These are phyloP conservation scores for Jacaranda copaia DNA, from an alignment of 257 asterid genomes.

Conservation along the genomic window DNA sequence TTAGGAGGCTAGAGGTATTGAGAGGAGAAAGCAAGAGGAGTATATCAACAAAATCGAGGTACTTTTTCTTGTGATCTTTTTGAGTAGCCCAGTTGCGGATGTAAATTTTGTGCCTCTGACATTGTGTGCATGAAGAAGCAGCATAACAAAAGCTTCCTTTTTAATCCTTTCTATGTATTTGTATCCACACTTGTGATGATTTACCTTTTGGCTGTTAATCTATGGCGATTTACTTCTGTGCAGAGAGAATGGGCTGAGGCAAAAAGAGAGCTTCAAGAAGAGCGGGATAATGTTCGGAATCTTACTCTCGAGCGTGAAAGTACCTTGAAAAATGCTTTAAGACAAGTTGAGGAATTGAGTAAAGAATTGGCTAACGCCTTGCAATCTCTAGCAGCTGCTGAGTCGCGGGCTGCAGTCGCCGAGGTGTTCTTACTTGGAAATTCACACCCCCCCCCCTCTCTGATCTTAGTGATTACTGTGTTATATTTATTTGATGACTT, in stretches of 20 bases:
- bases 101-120: slow-evolving; percentile 5
- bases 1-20: slow-evolving; percentile 83
- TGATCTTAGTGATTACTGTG: slow-evolving; percentile 3
- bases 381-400: slow-evolving; percentile 76
- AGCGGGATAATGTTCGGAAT: slow-evolving; percentile 75
- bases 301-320: slow-evolving; percentile 71
- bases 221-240: slow-evolving; percentile 28
- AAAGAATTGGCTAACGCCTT: slow-evolving; percentile 68
- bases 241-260: slow-evolving; percentile 98
- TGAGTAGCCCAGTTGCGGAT: slow-evolving; percentile 21
- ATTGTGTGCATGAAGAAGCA: background rate
- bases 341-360: slow-evolving; percentile 69
- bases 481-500: slow-evolving; percentile 14
- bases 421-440: slow-evolving; percentile 54
- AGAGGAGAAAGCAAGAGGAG: slow-evolving; percentile 78
- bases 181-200: slow-evolving; percentile 8
- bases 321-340: slow-evolving; percentile 59
- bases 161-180: slow-evolving; percentile 3
- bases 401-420: slow-evolving; percentile 86
- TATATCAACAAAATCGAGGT: slow-evolving; percentile 81
- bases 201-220: slow-evolving; percentile 25
- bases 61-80: slow-evolving; percentile 17
- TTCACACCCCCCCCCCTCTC: slow-evolving; percentile 6
- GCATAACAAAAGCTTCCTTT: background rate
- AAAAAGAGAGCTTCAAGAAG: slow-evolving; percentile 81